Base-by-base conservation (phyloP, 2,329 filamentous ascomycete genomes). In the Periconia digitata region DNA sequence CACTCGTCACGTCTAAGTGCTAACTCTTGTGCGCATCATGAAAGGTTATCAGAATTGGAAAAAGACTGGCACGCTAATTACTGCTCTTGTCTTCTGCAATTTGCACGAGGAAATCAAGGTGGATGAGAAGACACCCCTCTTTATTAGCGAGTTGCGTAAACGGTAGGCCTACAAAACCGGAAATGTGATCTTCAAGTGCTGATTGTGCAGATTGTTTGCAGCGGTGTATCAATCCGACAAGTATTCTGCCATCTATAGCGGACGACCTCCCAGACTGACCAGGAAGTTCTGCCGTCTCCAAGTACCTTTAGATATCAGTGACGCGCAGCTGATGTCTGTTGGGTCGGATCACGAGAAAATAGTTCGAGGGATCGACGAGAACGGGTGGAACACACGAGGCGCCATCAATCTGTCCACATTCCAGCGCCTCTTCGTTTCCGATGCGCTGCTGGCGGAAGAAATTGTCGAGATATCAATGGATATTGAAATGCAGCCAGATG, bases 391-490 rank as follows among this genome's bases (percentile, higher is more conserved):
- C 27, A 75, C 70, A 0, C 58, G 70, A 1, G 77, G 76, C 0
- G 59, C 65, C 0, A 55, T 82, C 0, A 69, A 76, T 17, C 60
- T 76, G 0, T 69, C 73, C 0, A 82, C 80, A 0, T 73, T 76
- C 46, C 57, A 70, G 0, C 70, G 81, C 21, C 74, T 78, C 0
- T 75, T 76, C 38, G 71, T 73, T 1, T 70, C 75, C 10, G 72
- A 84, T 29, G 75, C 77, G 5, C 47, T 63, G 0, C 72, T 85
- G 7, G 73, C 79, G 2, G 82, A 85, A 51, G 82, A 85, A 40
- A 76, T 85, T 4, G 71, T 85, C 4, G 79, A 84, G 52, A 72
- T 85, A 18, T 80, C 81, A 0, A 64, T 84, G 0, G 77, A 76
- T 2, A 24, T 3, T 56, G 20, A 5, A 16, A 62, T 46, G 3